phyloP scores from a whole-genome alignment of 2,329 filamentous ascomycete genomes.

The Calonectria hongkongensis region DNA sequence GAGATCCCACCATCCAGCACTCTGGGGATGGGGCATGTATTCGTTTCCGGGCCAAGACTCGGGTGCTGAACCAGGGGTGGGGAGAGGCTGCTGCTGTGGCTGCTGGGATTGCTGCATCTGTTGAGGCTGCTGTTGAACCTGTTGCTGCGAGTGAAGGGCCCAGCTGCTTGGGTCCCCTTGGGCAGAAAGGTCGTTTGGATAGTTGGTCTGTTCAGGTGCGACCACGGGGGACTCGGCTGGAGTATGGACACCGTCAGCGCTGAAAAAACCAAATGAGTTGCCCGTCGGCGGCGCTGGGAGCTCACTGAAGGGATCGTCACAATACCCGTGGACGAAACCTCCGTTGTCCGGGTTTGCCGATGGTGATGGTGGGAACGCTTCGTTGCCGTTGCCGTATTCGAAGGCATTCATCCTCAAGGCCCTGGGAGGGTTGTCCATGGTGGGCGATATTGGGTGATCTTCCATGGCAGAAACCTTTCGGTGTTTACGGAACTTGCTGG shows the following conservation, averaged over 20 bases:
- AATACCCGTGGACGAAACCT: constrained; percentile 61
- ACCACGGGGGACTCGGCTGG: constrained; percentile 63
- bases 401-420: constrained; percentile 58
- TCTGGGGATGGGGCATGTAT: constrained; percentile 52
- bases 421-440: constrained; percentile 58
- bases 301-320: constrained; percentile 63
- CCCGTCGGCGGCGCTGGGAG: constrained; percentile 52
- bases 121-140: constrained; percentile 37
- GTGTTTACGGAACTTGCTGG: constrained; percentile 59
- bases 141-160: constrained; percentile 49
- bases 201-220: constrained; percentile 56
- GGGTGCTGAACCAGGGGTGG: constrained; percentile 42
- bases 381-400: constrained; percentile 48
- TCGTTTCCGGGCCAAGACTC: constrained; percentile 54
- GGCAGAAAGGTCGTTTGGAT: constrained; percentile 48
- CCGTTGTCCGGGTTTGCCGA: constrained; percentile 53
- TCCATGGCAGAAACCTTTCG: constrained; percentile 51
- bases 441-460: constrained; percentile 57
- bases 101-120: constrained; percentile 45
- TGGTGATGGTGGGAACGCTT: constrained; percentile 53
- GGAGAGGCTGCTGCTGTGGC: constrained; percentile 45
- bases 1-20: constrained; percentile 58
- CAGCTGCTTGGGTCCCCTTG: constrained; percentile 39
- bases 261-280: constrained; percentile 57
- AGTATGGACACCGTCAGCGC: constrained; percentile 58